Base-by-base conservation (phyloP, 2,329 filamentous ascomycete genomes). In the Diaporthe sp. region DNA sequence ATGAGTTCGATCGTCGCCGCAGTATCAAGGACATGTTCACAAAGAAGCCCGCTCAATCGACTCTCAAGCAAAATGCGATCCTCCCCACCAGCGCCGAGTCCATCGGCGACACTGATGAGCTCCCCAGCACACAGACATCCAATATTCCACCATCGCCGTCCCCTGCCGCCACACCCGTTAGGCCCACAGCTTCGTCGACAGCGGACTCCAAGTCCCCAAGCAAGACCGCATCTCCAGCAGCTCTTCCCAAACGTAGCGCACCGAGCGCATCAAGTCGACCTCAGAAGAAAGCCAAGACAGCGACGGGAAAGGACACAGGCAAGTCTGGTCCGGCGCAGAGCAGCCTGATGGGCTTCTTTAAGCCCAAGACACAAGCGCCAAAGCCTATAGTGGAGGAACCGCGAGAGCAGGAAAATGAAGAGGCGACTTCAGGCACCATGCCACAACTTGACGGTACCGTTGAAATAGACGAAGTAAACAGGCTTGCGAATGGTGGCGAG, bases 11-110 rank as follows among this genome's bases (percentile, higher is more conserved):
- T 80, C 92, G 93, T 75, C 91, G 97, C 28, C 90, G 91, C 77
- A 98, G 87, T 81, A 98, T 99, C 80, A 94, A 93, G 78, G 95
- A 97, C 80, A 98, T 99, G 97, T 98, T 98, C 81, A 87, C 87
- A 75, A 91, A 89, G 78, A 92, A 89, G 78, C 74, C 75, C 13
- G 72, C 79, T 30, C 57, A 75, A 40, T 77, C 75, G 28, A 67
- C 75, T 4, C 74, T 73, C n/a, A 73, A 76, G 7, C 55, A 64
- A 50, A 25, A 2, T 38, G 30, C 47, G 19, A 58, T 33, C 19
- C 2, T 38, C 55, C 25, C 35, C 19, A 33, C 60, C n/a, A 9
- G 17, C 15, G 19, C 40, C 30, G 71, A 73, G 12, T 45, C 61
- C 22, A 28, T 13, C 28, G 50, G n/a, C 40, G 42, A 15, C 40